Base-by-base conservation (phyloP, 2,329 filamentous ascomycete genomes). In the Sporothrix pseudoabietina region DNA sequence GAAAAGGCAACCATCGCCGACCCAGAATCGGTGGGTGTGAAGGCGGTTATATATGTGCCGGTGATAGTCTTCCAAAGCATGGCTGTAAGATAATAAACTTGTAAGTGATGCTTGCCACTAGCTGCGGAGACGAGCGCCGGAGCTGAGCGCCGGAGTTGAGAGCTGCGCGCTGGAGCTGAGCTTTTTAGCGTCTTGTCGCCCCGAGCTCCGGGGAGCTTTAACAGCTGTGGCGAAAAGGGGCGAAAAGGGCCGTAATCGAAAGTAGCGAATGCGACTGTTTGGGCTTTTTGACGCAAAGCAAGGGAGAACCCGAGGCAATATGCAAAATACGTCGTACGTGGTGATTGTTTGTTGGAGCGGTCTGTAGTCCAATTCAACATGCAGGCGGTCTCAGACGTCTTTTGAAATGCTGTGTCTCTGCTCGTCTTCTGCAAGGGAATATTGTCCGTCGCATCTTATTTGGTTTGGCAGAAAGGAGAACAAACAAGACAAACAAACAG, bases 121-220 rank as follows among this genome's bases (percentile, higher is more conserved):
- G 35, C 39, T 9, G 16, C 30, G 16, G 30, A 9, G 16, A 35
- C 39, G 57, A 39, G 57, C 16, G 57, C 39, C 59, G 47, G 71
- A 69, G 71, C 49, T 72, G 61, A 72, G 71, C 30, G 6, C 44
- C 66, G 66, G 49, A 69, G 49, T 69, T 57, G 47, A 70, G 52
- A 30, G 19, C 8, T 30, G 19, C 1, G 12, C 59, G 4, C 19
- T 26, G 59, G 35, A 44, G 59, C n/a, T 44, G 39, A 44, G 57
- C 4, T 26, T 41, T 65, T 44, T 65, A 44, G 59, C 9, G 39
- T 22, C n/a, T 39, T 44, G n/a, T n/a, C 16, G 19, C 4, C 19
- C n/a, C 16, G 35, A 8, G 10, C 4, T 19, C n/a, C 16, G 19
- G 19, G 22, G 19, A 19, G 30, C 16, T 7, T 22, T 41, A 32